A percentile compares a stretch with the other conserved stretches of the same genome.
phyloP scores from a whole-genome alignment of 768 basidiomycete species.

The Leccinum arenicola region DNA sequence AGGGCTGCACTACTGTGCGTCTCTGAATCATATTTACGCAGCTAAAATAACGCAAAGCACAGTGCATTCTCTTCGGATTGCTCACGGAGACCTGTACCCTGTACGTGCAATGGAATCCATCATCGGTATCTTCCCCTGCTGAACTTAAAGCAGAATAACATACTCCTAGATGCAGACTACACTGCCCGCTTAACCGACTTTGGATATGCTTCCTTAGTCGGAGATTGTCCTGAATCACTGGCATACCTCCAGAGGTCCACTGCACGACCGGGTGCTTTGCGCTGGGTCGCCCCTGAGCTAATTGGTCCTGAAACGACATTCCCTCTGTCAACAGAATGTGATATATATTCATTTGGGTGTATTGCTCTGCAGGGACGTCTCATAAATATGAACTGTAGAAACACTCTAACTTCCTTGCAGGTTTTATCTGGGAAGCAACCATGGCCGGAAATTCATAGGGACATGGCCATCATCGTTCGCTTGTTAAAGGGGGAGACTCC shows the following conservation, averaged over 20 bases:
- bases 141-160: not conserved
- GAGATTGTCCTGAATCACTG: not conserved
- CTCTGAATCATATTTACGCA: not conserved
- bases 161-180: not conserved
- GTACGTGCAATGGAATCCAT: not conserved
- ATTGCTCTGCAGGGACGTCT: not conserved
- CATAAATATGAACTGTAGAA: not conserved
- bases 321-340: not conserved
- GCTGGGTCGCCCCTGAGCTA: not conserved
- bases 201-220: not conserved
- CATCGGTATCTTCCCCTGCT: not conserved
- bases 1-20: not conserved
- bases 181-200: not conserved
- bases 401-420: not conserved
- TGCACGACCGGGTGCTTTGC: not conserved
- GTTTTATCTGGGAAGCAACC: not conserved
- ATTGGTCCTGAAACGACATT: not conserved
- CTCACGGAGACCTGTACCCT: not conserved
- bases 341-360: not conserved
- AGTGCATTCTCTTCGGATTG: not conserved
- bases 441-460: not conserved
- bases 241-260: not conserved
- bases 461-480: too few relatives aligned
- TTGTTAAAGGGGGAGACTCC: too few relatives aligned
- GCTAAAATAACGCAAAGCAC: not conserved